Conservation (phyloP, 2,329 filamentous ascomycete species). For the Penicillium sp. region DNA sequence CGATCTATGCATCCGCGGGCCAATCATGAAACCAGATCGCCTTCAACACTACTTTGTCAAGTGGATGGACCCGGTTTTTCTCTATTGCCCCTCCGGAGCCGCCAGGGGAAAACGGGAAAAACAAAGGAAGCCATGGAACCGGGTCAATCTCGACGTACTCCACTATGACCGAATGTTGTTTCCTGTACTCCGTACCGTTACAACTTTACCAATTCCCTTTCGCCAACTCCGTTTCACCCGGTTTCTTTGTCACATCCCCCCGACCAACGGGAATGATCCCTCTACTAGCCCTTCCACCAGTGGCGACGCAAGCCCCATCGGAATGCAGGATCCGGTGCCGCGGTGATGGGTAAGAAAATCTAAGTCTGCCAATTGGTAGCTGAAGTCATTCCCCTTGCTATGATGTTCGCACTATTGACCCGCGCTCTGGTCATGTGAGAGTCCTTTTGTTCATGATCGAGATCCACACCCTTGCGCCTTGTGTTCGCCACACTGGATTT, state of each 20-base stretch:
- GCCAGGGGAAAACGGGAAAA: slow-evolving; percentile 11
- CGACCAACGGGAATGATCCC: slow-evolving; percentile 22
- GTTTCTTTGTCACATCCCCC: slow-evolving; percentile 4
- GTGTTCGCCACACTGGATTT: background rate
- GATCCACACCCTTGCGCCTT: background rate
- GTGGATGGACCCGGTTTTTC: background rate
- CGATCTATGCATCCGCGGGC: slow-evolving; percentile 17
- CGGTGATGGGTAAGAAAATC: slow-evolving; percentile 35
- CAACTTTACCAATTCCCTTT: background rate
- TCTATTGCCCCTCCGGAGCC: slow-evolving; percentile 5
- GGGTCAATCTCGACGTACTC: slow-evolving; percentile 5
- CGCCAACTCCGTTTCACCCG: slow-evolving; percentile 10
- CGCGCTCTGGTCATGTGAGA: slow-evolving; percentile 22
- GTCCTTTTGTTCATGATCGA: background rate
- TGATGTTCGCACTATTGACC: slow-evolving; percentile 24
- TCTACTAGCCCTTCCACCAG: slow-evolving; percentile 10
- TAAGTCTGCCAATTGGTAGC: slow-evolving; percentile 4
- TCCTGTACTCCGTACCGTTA: background rate
- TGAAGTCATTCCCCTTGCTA: slow-evolving; percentile 13
- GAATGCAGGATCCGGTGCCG: slow-evolving; percentile 37
- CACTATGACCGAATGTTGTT: background rate
- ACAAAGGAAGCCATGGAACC: slow-evolving; percentile 11
- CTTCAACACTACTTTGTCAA: background rate
- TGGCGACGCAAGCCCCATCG: slow-evolving; percentile 26
- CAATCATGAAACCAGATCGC: slow-evolving; percentile 11